Percentiles rank a stretch among this genome's conserved stretches.
Evolutionary conservation across 2,329 filamentous ascomycete genomes (phyloP).

Genomic region (Onygenales sp.): DNA sequence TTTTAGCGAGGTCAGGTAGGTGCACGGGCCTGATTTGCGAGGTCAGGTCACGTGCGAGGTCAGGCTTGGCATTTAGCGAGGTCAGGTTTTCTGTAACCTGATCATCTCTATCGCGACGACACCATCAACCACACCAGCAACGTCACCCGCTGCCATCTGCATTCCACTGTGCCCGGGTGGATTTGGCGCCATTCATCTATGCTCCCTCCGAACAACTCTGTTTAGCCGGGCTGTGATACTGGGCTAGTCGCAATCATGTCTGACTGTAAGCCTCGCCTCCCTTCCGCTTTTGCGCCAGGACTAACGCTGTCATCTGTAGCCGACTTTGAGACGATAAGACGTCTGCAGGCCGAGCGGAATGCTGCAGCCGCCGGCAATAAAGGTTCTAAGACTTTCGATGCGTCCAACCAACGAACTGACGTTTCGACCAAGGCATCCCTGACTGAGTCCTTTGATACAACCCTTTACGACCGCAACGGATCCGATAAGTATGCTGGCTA

Average conservation of each 20-base stretch:
- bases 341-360: constrained; percentile 88
- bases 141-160: background rate
- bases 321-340: constrained; percentile 79
- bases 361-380: constrained; percentile 67
- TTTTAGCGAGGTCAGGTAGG: too few relatives aligned
- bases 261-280: constrained; percentile 26
- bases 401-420: constrained; percentile 71
- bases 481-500: constrained; percentile 81
- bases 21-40: too few relatives aligned
- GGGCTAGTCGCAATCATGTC: constrained; percentile 28
- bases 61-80: too few relatives aligned
- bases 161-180: constrained; percentile 23
- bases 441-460: constrained; percentile 75
- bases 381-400: constrained; percentile 70
- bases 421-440: constrained; percentile 82
- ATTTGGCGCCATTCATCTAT: constrained; percentile 20
- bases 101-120: background rate
- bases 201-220: constrained; percentile 19
- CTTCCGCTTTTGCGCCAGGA: background rate
- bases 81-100: background rate
- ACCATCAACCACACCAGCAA: background rate
- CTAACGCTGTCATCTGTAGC: constrained; percentile 36
- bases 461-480: constrained; percentile 72
- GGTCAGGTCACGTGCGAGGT: too few relatives aligned
- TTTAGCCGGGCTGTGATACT: constrained; percentile 16